Evolutionary conservation across 345 rosid species (phyloP), one percentile per base, ranked within the genome.

Genomic region (Lagerstroemia speciosa): DNA sequence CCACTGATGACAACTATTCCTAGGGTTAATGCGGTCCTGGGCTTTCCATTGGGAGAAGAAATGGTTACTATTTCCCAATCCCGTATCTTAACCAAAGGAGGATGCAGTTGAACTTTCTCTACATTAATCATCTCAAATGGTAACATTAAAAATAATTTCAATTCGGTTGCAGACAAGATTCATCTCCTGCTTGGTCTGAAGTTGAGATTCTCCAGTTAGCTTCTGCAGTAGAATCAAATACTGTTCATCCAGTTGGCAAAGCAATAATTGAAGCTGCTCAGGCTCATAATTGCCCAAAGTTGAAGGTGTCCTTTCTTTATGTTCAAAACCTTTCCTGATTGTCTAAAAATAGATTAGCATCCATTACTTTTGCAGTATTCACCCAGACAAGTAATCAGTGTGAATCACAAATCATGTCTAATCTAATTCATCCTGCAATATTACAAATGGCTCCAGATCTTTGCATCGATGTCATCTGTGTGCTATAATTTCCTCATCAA

Each of bases 171-270:
- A 89, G 97, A 61, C 68, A 79, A 69, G 73, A 76, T 79, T 57
- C 77, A 41, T 68, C 57, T 62, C 41, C 71, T 62, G 50, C 67
- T 61, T 80, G 67, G 88, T 86, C 97, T 53, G 91, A 89, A 77
- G 79, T 53, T 77, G 96, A 93, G 80, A 79, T 89, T 71, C 84
- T 93, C 71, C 83, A 72, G 77, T 75, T 93, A 75, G 98, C 98
- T 70, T 94, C 98, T 74, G 88, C 83, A 74, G 97, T 93, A 69
- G 98, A 93, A 82, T 85, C 86, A 74, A 89, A 91, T 78, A 93
- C 96, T 20, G 64, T 89, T 73, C 98, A 93, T 77, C 98, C 98
- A 58, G 86, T 93, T 69, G 98, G 97, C 58, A 93, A 91, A 84
- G 98, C 97, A 24, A 91, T 93, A 46, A 83, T 86, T 61, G 86